Evolutionary conservation across 23 red algal genomes (phyloP).

Genomic region (Cyanidiococcus yangmingshanensis): DNA sequence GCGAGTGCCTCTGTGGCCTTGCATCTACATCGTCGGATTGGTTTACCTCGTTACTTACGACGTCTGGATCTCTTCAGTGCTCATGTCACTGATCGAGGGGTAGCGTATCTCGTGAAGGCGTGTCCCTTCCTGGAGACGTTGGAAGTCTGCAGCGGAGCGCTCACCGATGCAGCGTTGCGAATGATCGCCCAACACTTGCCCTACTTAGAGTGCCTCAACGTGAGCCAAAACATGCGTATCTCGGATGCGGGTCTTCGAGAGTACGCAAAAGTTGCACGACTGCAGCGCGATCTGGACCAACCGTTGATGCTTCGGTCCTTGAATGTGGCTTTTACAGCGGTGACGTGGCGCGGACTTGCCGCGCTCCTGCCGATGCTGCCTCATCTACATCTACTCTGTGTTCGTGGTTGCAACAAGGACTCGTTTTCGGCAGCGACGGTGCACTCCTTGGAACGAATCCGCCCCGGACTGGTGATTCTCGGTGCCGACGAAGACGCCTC

Average conservation of each 20-base stretch:
- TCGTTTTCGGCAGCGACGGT: neutral
- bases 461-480: constrained; percentile 2
- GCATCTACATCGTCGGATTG: neutral
- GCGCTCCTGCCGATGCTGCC: neutral
- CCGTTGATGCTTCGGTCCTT: neutral
- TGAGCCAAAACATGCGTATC: constrained; percentile 32
- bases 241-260: constrained; percentile 22
- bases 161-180: constrained; percentile 22
- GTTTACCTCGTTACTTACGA: constrained; percentile 12
- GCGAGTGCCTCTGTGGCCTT: neutral
- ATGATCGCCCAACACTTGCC: constrained; percentile 15
- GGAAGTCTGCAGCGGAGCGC: constrained; percentile 29
- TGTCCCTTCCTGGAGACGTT: constrained; percentile 12
- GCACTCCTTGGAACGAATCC: neutral
- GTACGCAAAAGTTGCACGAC: neutral
- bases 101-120: neutral
- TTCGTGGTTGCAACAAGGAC: constrained; percentile 5
- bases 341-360: neutral
- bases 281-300: neutral
- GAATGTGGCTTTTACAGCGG: constrained; percentile 11
- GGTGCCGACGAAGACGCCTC: neutral
- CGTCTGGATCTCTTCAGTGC: constrained; percentile 30
- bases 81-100: constrained; percentile 20
- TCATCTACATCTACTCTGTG: neutral
- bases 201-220: neutral